Conservation (phyloP, 2,329 filamentous ascomycete genomes). For the Penicillium brevicompactum region DNA sequence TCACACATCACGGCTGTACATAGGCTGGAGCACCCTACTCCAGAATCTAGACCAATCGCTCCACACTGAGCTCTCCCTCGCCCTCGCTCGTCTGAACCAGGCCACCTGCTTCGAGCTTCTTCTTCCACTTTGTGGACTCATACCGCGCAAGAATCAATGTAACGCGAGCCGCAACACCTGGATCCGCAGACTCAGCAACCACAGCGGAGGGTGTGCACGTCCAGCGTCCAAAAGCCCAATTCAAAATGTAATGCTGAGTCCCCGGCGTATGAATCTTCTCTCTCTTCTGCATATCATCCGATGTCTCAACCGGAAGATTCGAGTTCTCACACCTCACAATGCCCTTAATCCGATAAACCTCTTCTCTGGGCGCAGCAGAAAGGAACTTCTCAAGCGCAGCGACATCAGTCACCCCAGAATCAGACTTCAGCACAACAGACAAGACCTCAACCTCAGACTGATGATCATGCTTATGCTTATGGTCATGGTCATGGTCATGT, state of each 20-base stretch:
- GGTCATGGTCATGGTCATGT: constrained; percentile 38
- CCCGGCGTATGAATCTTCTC: constrained; percentile 32
- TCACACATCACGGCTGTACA: constrained; percentile 5
- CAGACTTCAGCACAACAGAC: constrained; percentile 68
- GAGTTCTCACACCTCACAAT: constrained; percentile 52
- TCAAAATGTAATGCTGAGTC: constrained; percentile 75
- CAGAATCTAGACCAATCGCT: constrained; percentile 33
- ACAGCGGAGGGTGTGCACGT: constrained; percentile 70
- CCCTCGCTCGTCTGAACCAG: constrained; percentile 33
- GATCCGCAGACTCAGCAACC: constrained; percentile 33
- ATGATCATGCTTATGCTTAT: constrained; percentile 59
- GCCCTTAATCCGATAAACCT: constrained; percentile 93
- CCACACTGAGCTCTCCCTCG: constrained; percentile 33
- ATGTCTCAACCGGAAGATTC: constrained; percentile 50
- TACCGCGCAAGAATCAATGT: constrained; percentile 52
- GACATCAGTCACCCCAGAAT: constrained; percentile 53
- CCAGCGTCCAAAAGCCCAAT: constrained; percentile 98
- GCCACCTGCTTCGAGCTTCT: constrained; percentile 46
- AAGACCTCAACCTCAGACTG: constrained; percentile 88
- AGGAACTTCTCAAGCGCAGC: constrained; percentile 68
- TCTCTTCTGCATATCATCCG: constrained; percentile 40
- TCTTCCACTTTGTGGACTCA: constrained; percentile 53
- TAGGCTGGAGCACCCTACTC: not conserved
- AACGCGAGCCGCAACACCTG: constrained; percentile 40
- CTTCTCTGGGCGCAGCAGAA: constrained; percentile 78